A percentile compares a stretch with the other conserved stretches of the same genome.
Conservation (phyloP, 164 flowering plant species). For the Sextonia rubra region DNA sequence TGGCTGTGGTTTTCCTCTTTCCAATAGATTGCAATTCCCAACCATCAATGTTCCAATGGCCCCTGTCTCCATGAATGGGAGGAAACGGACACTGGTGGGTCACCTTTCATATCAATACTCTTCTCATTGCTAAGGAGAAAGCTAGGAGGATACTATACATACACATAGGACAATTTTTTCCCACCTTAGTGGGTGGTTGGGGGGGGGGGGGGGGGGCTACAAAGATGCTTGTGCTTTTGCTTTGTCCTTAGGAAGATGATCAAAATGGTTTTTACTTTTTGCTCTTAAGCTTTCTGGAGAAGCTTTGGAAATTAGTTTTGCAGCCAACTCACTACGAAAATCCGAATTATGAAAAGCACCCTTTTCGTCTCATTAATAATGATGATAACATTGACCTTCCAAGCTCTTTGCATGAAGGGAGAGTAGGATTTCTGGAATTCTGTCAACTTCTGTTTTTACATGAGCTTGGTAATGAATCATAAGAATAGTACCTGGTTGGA, state of each 20-base stretch:
- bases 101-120: not conserved
- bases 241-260: not conserved
- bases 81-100: conserved; percentile 7
- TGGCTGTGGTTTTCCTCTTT: not conserved
- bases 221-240: not conserved
- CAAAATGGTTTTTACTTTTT: not conserved
- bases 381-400: too few relatives aligned
- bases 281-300: too few relatives aligned
- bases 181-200: not conserved
- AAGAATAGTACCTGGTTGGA: too few relatives aligned
- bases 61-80: not conserved
- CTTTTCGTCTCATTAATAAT: too few relatives aligned
- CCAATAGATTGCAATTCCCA: conserved; percentile 4
- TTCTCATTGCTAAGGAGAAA: conserved; percentile 8
- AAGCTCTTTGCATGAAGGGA: too few relatives aligned
- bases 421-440: too few relatives aligned
- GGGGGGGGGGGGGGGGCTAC: too few relatives aligned
- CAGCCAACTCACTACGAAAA: not conserved
- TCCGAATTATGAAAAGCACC: too few relatives aligned
- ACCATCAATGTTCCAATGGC: conserved; percentile 6
- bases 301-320: not conserved
- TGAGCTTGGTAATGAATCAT: too few relatives aligned
- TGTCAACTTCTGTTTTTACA: too few relatives aligned
- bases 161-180: not conserved
- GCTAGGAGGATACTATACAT: not conserved